Percentiles rank a stretch among this genome's conserved stretches.
Evolutionary conservation across 1,284 basidiomycete genomes (phyloP).

Genomic region (Fomitiporia mediterranea): DNA sequence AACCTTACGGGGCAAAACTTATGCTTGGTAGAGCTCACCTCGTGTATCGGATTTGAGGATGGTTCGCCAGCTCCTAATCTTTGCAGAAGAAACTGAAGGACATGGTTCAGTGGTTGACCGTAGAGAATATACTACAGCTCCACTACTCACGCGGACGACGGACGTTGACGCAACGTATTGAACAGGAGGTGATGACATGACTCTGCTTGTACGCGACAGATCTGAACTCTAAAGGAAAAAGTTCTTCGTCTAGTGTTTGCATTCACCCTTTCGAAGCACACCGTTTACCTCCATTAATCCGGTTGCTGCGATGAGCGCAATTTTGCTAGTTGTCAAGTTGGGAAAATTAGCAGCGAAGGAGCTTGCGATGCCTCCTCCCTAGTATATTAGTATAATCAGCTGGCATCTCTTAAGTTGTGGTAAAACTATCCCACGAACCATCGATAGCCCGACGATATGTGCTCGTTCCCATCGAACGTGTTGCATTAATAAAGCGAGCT

Average conservation of each 20-base stretch:
- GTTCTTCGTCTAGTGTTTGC: constrained; percentile 2
- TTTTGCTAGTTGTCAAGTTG: constrained; percentile 55
- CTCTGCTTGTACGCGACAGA: constrained; percentile 62
- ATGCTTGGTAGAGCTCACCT: constrained; percentile 3
- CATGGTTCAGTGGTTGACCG: too few relatives aligned
- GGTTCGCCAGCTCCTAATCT: constrained; percentile 14
- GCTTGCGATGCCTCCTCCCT: constrained; percentile 70
- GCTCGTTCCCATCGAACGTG: constrained; percentile 66
- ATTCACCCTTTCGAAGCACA: neutral
- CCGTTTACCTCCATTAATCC: constrained; percentile 59
- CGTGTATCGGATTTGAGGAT: constrained; percentile 12
- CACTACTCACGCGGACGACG: constrained; percentile 47
- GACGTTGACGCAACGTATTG: constrained; percentile 57
- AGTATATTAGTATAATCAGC: neutral
- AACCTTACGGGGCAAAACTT: neutral
- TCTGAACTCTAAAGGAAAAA: constrained; percentile 47
- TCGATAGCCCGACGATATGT: constrained; percentile 63
- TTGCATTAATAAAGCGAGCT: constrained; percentile 77
- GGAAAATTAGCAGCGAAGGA: constrained; percentile 69
- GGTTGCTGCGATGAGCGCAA: constrained; percentile 60
- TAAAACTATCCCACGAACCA: constrained; percentile 44
- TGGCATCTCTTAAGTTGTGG: neutral
- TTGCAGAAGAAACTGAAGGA: constrained; percentile 3
- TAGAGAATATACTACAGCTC: neutral
- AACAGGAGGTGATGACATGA: constrained; percentile 67